These are phyloP conservation scores for Huntiella bhutanensis DNA, from an alignment of 2,329 filamentous ascomycete genomes.

Conservation along the genomic window DNA sequence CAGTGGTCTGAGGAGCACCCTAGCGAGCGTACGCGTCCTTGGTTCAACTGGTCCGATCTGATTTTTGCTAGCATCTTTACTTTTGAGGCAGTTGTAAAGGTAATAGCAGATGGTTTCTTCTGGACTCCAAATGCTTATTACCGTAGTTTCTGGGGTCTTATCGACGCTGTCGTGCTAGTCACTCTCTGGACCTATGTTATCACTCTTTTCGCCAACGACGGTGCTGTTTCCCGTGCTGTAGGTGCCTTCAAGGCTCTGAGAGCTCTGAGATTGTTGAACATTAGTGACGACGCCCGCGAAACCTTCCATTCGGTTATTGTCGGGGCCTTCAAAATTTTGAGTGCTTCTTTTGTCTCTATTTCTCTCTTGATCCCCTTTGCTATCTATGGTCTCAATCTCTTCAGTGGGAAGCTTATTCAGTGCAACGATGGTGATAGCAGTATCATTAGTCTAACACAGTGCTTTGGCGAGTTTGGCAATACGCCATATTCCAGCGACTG, in stretches of 20 bases:
- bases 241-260: constrained; percentile 94
- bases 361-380: constrained; percentile 91
- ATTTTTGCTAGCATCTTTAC: constrained; percentile 78
- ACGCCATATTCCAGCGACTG: constrained; percentile 56
- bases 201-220: constrained; percentile 64
- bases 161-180: constrained; percentile 76
- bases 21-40: constrained; percentile 22
- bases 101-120: constrained; percentile 85
- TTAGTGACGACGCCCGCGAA: constrained; percentile 86
- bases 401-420: constrained; percentile 57
- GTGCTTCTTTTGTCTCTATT: constrained; percentile 82
- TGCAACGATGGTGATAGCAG: constrained; percentile 47
- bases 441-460: constrained; percentile 46
- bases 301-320: constrained; percentile 95
- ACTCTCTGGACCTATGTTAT: constrained; percentile 92
- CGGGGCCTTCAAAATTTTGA: constrained; percentile 84
- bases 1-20: constrained; percentile 51
- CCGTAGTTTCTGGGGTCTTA: constrained; percentile 88
- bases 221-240: constrained; percentile 71
- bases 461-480: constrained; percentile 65
- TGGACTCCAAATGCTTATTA: constrained; percentile 97
- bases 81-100: constrained; percentile 72
- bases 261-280: constrained; percentile 77
- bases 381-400: constrained; percentile 86
- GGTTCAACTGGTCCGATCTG: constrained; percentile 91